Percentiles rank a stretch among this genome's conserved stretches.
phyloP scores from a whole-genome alignment of 352 stramenopile genomes.

The Phytophthora vignae region DNA sequence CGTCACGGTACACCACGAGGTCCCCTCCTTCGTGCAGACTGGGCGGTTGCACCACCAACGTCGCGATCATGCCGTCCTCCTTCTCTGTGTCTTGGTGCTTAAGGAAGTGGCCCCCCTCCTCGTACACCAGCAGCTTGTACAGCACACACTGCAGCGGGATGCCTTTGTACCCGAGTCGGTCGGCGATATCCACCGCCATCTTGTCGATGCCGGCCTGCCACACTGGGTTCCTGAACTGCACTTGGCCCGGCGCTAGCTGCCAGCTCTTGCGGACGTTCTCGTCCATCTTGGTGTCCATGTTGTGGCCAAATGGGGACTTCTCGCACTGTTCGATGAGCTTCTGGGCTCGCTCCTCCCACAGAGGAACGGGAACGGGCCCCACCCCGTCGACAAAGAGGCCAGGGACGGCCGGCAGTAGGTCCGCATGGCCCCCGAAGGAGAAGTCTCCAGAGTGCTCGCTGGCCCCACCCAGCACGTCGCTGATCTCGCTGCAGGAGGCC shows the following conservation, averaged over 20 bases:
- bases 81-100: neutral
- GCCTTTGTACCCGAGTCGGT: neutral
- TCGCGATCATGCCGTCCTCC: neutral
- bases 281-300: neutral
- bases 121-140: neutral
- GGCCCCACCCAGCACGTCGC: neutral
- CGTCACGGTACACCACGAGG: neutral
- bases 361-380: neutral
- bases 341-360: neutral
- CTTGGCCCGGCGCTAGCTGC: neutral
- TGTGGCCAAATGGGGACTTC: neutral
- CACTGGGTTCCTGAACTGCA: neutral
- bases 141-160: neutral
- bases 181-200: neutral
- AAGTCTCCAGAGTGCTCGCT: neutral
- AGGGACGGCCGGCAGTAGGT: neutral
- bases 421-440: neutral
- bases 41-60: neutral
- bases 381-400: neutral
- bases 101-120: constrained; percentile 43
- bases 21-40: constrained; percentile 3
- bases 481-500: neutral
- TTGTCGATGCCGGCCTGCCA: neutral
- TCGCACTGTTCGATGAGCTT: neutral
- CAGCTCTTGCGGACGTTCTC: neutral